These are phyloP conservation scores for Nepenthes mirabilis DNA, from an alignment of 148 eudicot species.

Conservation along the genomic window DNA sequence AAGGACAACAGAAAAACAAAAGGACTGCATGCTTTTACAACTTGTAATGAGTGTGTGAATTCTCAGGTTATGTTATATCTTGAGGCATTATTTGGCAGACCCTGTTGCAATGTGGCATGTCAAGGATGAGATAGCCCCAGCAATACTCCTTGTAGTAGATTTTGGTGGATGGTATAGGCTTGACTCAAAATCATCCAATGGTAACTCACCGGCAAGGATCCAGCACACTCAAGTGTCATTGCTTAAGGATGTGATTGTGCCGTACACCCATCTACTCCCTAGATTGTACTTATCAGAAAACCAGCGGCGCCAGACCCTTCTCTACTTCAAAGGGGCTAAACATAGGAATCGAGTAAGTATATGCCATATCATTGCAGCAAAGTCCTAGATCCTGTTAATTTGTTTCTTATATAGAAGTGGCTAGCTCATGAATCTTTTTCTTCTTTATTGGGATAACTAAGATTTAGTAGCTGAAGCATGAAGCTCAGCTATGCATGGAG, in stretches of 20 bases:
- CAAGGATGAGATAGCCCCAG: constrained; percentile 74
- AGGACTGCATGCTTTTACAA: constrained; percentile 22
- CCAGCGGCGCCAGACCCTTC: constrained; percentile 55
- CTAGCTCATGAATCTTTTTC: too few relatives aligned
- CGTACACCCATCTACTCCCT: constrained; percentile 73
- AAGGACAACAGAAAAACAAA: constrained; percentile 1
- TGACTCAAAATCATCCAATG: constrained; percentile 59
- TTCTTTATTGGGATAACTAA: too few relatives aligned
- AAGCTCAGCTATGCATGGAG: too few relatives aligned
- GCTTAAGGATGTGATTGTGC: constrained; percentile 88
- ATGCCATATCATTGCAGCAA: not conserved
- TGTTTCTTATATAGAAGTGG: not conserved
- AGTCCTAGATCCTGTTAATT: not conserved
- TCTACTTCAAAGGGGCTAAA: constrained; percentile 96
- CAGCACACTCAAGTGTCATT: constrained; percentile 88
- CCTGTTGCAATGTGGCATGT: constrained; percentile 99
- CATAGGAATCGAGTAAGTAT: constrained; percentile 82
- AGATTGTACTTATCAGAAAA: constrained; percentile 46
- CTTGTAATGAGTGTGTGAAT: constrained; percentile 71
- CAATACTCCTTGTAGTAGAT: constrained; percentile 90
- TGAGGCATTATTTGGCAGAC: constrained; percentile 99
- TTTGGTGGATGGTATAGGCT: constrained; percentile 93
- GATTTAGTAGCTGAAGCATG: too few relatives aligned
- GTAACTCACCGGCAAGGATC: constrained; percentile 52
- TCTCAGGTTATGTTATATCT: constrained; percentile 90